These are phyloP conservation scores for Senna tora DNA, from an alignment of 306 rosid species.

Conservation along the genomic window DNA sequence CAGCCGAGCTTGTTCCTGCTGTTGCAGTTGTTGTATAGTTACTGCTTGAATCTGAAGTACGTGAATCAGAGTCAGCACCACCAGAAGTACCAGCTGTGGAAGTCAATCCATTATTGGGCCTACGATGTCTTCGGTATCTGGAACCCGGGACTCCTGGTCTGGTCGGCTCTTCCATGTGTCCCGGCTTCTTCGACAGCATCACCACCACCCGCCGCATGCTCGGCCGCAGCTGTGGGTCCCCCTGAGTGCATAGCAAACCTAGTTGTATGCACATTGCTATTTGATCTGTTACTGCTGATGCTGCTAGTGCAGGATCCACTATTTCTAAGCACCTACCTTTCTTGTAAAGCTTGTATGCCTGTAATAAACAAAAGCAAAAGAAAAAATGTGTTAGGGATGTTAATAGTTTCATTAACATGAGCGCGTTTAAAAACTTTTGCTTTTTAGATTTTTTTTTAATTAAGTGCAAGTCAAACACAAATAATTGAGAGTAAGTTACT, in stretches of 20 bases:
- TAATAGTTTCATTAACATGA: neutral
- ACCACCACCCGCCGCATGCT: constrained; percentile 79
- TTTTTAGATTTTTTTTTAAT: neutral
- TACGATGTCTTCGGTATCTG: constrained; percentile 61
- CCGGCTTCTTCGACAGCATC: constrained; percentile 70
- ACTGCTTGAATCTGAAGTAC: constrained; percentile 49
- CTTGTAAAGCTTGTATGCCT: constrained; percentile 90
- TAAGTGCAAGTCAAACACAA: neutral
- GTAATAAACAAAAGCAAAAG: constrained; percentile 4
- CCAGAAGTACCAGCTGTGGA: constrained; percentile 59
- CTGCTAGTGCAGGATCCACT: constrained; percentile 61
- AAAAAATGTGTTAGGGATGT: constrained; percentile 30
- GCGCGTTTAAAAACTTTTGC: neutral
- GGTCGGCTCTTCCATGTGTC: constrained; percentile 71
- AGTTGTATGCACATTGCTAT: constrained; percentile 59
- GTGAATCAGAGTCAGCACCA: constrained; percentile 49
- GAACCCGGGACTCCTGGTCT: constrained; percentile 77
- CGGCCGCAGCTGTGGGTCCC: constrained; percentile 77
- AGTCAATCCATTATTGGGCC: constrained; percentile 44
- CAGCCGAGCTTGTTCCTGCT: constrained; percentile 45
- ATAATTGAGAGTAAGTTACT: too few relatives aligned
- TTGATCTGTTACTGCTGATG: constrained; percentile 58
- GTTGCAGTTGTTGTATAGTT: constrained; percentile 22
- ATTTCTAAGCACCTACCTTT: constrained; percentile 78
- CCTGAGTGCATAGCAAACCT: constrained; percentile 56